Conservation (phyloP, 129 eudicot genomes). For the Artemisia argyi region DNA sequence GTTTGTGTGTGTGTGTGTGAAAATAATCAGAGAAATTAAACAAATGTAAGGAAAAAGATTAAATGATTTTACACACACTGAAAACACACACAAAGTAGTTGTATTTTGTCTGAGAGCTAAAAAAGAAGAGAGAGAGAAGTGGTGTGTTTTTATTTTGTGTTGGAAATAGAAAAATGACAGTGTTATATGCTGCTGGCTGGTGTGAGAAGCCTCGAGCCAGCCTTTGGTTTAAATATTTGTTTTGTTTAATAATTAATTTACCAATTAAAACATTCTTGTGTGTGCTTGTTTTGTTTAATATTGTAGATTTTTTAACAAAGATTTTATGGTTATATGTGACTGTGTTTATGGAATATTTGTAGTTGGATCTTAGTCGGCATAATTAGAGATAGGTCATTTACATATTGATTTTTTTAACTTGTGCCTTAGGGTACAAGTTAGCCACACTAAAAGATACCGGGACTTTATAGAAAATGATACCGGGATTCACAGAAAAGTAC, state of each 20-base stretch:
- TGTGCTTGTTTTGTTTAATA: background rate
- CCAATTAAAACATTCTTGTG: background rate
- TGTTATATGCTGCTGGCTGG: slow-evolving; percentile 49
- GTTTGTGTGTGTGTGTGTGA: background rate
- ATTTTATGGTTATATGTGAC: background rate
- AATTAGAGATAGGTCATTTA: too few relatives aligned
- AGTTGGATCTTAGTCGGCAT: too few relatives aligned
- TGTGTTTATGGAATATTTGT: too few relatives aligned
- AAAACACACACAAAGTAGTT: slow-evolving; percentile 2
- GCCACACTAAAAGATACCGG: too few relatives aligned
- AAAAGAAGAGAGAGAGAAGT: slow-evolving; percentile 2
- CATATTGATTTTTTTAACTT: too few relatives aligned
- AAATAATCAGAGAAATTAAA: too few relatives aligned
- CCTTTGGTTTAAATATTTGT: slow-evolving; percentile 23
- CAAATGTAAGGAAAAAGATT: slow-evolving; percentile 12
- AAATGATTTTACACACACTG: slow-evolving; percentile 9
- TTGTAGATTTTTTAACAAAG: background rate
- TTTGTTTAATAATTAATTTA: background rate
- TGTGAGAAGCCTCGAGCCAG: slow-evolving; percentile 49
- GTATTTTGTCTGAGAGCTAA: background rate
- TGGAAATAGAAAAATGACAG: slow-evolving; percentile 42
- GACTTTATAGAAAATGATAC: too few relatives aligned
- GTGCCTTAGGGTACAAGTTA: too few relatives aligned
- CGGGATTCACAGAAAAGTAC: too few relatives aligned
- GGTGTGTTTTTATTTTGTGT: slow-evolving; percentile 14